phyloP scores from a whole-genome alignment of 2,329 filamentous ascomycete genomes.

The Zymoseptoria crescenta region DNA sequence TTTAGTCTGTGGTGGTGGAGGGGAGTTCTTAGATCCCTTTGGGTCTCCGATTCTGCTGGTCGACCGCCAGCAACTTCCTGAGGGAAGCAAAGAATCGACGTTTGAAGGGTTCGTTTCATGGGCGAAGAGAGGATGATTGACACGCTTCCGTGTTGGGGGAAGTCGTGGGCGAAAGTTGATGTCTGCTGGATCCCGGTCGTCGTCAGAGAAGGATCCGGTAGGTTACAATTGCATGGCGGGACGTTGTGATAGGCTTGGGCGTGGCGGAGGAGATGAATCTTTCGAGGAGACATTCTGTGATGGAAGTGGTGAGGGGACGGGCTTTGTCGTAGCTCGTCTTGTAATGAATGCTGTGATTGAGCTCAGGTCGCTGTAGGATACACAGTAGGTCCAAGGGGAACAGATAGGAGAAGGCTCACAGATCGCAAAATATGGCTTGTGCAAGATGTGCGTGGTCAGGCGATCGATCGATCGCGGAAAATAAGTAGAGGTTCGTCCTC shows the following conservation, averaged over 20 bases:
- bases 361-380: neutral
- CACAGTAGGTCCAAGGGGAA: neutral
- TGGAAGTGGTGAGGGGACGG: too few relatives aligned
- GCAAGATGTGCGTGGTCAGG: neutral
- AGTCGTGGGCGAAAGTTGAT: slow-evolving; percentile 50
- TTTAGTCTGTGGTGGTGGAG: slow-evolving; percentile 34
- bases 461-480: neutral
- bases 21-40: slow-evolving; percentile 29
- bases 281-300: slow-evolving; percentile 33
- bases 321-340: too few relatives aligned
- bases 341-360: neutral
- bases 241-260: slow-evolving; percentile 76
- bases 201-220: slow-evolving; percentile 75
- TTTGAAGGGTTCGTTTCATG: slow-evolving; percentile 72
- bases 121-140: slow-evolving; percentile 71
- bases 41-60: neutral
- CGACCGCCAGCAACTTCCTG: neutral
- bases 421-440: neutral
- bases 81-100: slow-evolving; percentile 46
- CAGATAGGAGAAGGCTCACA: neutral
- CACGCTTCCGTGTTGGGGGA: slow-evolving; percentile 58
- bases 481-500: too few relatives aligned
- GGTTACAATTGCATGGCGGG: slow-evolving; percentile 55
- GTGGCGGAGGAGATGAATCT: slow-evolving; percentile 62
- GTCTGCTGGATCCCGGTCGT: slow-evolving; percentile 70